Evolutionary conservation across 1,284 basidiomycete genomes (phyloP).

Genomic region (Heterobasidion occidentale): DNA sequence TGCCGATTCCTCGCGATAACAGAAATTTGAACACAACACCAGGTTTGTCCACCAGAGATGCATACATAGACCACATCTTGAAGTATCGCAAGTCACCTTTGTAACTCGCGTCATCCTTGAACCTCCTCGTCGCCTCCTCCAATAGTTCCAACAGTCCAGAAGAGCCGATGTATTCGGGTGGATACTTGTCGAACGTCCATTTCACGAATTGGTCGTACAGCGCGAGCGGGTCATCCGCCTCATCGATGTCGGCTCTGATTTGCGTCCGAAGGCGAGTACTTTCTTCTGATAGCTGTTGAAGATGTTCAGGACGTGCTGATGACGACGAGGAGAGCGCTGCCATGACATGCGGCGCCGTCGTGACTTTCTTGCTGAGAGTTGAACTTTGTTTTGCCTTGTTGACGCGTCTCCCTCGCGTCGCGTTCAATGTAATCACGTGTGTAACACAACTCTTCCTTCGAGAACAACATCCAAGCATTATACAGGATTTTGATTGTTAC

Average conservation of each 20-base stretch:
- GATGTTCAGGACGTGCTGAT: neutral
- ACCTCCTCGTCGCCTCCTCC: slow-evolving; percentile 70
- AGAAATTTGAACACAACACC: slow-evolving; percentile 67
- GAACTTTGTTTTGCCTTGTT: slow-evolving; percentile 9
- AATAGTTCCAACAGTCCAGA: slow-evolving; percentile 66
- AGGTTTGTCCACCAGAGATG: slow-evolving; percentile 52
- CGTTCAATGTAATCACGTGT: slow-evolving; percentile 7
- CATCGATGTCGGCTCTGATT: slow-evolving; percentile 24
- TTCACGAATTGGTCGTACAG: slow-evolving; percentile 59
- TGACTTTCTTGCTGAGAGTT: neutral
- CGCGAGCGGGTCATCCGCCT: slow-evolving; percentile 67
- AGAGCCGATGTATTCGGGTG: slow-evolving; percentile 30
- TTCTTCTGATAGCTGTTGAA: slow-evolving; percentile 6
- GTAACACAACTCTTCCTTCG: neutral
- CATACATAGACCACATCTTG: slow-evolving; percentile 82
- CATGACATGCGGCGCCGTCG: slow-evolving; percentile 6
- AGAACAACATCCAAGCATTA: no score
- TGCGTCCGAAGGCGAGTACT: slow-evolving; percentile 6
- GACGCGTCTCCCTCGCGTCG: slow-evolving; percentile 10
- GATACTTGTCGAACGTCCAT: slow-evolving; percentile 58
- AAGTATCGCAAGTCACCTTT: slow-evolving; percentile 85
- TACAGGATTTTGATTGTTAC: no score
- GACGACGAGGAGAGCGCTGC: slow-evolving; percentile 4
- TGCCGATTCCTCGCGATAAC: slow-evolving; percentile 74
- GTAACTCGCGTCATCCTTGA: slow-evolving; percentile 76